Conservation (phyloP, 2,329 filamentous ascomycete genomes). For the Cercospora berteroae region DNA sequence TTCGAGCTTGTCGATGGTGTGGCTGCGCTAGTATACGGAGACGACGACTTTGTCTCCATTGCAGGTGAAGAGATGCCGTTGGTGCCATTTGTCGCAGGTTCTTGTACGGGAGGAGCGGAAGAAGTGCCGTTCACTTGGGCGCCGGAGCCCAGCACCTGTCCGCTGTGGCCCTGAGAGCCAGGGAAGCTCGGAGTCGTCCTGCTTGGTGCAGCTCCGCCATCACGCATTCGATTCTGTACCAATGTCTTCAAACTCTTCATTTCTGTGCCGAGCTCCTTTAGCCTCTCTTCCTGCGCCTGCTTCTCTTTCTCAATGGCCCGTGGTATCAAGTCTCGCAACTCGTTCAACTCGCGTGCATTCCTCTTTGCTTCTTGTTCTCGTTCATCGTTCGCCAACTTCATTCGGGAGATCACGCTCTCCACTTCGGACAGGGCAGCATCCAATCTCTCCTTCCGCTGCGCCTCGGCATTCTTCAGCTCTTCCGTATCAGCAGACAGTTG, state of each 20-base stretch:
- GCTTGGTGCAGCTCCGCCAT: slow-evolving; percentile 21
- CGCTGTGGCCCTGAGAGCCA: slow-evolving; percentile 13
- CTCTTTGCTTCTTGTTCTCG: slow-evolving; percentile 85
- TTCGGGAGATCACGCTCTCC: slow-evolving; percentile 74
- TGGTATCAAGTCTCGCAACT: slow-evolving; percentile 80
- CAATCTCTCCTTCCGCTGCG: slow-evolving; percentile 76
- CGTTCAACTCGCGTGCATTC: slow-evolving; percentile 80
- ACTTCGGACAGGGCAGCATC: slow-evolving; percentile 80
- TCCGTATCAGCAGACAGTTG: slow-evolving; percentile 89
- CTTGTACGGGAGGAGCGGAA: slow-evolving; percentile 10
- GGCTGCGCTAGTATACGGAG: slow-evolving; percentile 24
- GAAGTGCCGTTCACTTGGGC: slow-evolving; percentile 18
- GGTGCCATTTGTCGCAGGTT: slow-evolving; percentile 27
- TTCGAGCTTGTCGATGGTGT: slow-evolving; percentile 21
- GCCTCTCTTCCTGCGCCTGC: slow-evolving; percentile 72
- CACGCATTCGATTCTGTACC: slow-evolving; percentile 62
- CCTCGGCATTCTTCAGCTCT: slow-evolving; percentile 80
- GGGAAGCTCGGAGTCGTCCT: slow-evolving; percentile 28
- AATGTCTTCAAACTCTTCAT: slow-evolving; percentile 90
- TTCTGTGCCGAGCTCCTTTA: slow-evolving; percentile 83
- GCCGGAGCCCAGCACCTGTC: slow-evolving; percentile 26
- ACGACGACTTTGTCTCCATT: slow-evolving; percentile 19
- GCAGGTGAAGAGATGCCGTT: slow-evolving; percentile 10
- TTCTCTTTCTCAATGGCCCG: slow-evolving; percentile 86
- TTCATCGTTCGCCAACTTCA: slow-evolving; percentile 77